Base-by-base conservation (phyloP, 257 asterid species). In the Ajuga chamaepitys region DNA sequence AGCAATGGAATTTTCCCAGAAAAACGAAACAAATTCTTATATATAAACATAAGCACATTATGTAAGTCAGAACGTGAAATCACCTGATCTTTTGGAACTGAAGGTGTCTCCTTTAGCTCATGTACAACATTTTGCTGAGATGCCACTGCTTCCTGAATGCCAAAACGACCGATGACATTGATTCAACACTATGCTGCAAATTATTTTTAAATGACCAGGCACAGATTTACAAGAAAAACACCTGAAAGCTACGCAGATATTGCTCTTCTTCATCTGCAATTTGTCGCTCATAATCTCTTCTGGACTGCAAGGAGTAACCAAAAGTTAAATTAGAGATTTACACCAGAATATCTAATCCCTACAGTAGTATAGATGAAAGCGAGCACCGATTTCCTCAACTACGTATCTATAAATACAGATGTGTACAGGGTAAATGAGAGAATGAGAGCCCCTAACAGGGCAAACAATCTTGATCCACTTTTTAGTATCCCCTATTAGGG, bases 201-300 rank as follows among this genome's bases (percentile, higher is more conserved):
- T 21, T 54, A 32, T 63, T 17, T 70, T 40, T 21, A 48, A 60
- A 60, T 10, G 30, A 68, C 28, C 41, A 77, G 60, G 11, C 48
- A 38, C 7, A 3, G 62, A 66, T 34, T 55, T 58, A 42, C 21
- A n/a, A 59, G 68, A 62, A 57, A 32, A 51, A 56, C 69, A 91
- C 98, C 88, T 89, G 97, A 77, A 93, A 93, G 77, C 82, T 76
- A 52, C 69, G 89, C 70, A 89, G 88, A 76, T 86, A 80, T 61
- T 69, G 71, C 63, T 80, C 89, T 79, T 93, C 99, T 77, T 89
- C 96, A 67, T 84, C 92, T 42, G 94, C 97, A 62, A 87, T 45
- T 71, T 93, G 87, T 17, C 73, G 87, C 77, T 93, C 99, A 59
- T 81, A 76, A 54, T 89, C 95, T 74, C 75, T 85, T 86, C 66